Evolutionary conservation across 345 rosid species (phyloP), one percentile per base, ranked within the genome.

Genomic region (Boechera retrofracta): DNA sequence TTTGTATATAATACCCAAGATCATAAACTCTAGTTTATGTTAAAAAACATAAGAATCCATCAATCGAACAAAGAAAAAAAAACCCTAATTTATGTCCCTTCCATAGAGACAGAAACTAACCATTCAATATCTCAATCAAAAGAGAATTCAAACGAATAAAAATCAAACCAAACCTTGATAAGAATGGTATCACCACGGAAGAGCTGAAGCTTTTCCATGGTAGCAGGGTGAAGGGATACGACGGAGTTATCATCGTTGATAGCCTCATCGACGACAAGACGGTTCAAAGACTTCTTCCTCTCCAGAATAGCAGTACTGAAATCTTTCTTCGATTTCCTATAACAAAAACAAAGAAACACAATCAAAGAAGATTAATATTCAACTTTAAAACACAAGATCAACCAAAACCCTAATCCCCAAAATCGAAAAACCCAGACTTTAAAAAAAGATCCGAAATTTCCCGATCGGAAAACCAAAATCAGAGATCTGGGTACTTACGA

Each of bases 131-230:
- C 54, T 32, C 36, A 62, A n/a, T 59, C 68, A 67, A 21, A 66
- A 44, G 1, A 77, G 42, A 59, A 53, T 10, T 48, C 26, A 45
- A 61, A 0, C 5, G 2, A 44, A 21, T 10, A 16, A 28, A 16
- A 21, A 10, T 53, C 16, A 66, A 61, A 12, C 4, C 56, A 18
- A 78, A 94, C 98, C 98, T 94, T 94, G 78, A 95, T 87, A 53
- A 92, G 79, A 78, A 95, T 88, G 26, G 99, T 95, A 76, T 95
- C 98, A 12, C 99, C 99, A 12, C 99, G 91, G 82, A 95, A 95
- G 51, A 95, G 90, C 86, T 95, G 99, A 68, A 95, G 99, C 91
- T 92, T 95, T 84, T 95, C 99, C 99, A 92, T 95, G 62, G 99
- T 92, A 0, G 89, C 96, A 11, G 99, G 98, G 64, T 92, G 92